A percentile compares a stretch with the other conserved stretches of the same genome.
phyloP scores from a whole-genome alignment of 768 basidiomycete genomes.

The Termitomyces sp. region DNA sequence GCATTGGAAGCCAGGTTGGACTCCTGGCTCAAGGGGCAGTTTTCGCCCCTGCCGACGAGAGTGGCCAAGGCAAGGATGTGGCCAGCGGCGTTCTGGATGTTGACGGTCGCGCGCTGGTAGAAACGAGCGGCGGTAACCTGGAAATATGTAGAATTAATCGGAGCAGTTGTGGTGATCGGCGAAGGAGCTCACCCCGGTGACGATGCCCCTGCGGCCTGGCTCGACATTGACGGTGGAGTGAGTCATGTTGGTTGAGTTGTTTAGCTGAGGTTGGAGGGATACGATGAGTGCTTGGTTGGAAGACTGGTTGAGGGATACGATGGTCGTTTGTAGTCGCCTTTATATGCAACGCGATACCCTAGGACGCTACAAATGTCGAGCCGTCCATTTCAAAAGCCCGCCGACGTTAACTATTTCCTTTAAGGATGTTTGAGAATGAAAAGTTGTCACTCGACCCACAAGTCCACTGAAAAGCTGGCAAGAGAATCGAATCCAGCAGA shows the following conservation, averaged over 20 bases:
- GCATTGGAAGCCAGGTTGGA: neutral
- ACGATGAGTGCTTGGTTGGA: neutral
- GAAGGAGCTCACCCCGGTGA: slow-evolving; percentile 7
- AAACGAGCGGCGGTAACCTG: slow-evolving; percentile 5
- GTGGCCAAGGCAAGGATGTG: slow-evolving; percentile 6
- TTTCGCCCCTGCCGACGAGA: slow-evolving; percentile 6
- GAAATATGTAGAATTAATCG: neutral
- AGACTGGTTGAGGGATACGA: neutral
- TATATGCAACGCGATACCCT: neutral
- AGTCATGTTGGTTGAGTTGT: slow-evolving; percentile 1
- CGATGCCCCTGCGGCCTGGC: slow-evolving; percentile 6
- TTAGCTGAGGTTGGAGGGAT: neutral
- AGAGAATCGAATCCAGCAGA: neutral
- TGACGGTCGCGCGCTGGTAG: slow-evolving; percentile 12
- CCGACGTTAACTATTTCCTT: slow-evolving; percentile 1
- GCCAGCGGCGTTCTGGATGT: neutral
- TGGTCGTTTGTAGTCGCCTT: neutral
- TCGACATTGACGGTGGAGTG: slow-evolving; percentile 1
- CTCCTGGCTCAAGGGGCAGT: slow-evolving; percentile 7
- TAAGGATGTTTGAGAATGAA: neutral
- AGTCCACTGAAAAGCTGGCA: neutral
- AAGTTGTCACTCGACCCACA: neutral
- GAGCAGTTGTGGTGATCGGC: too few relatives aligned
- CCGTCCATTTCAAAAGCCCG: neutral
- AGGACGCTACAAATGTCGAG: neutral